phyloP scores from a whole-genome alignment of 2,329 filamentous ascomycete genomes.

The Fusarium verticillioides region DNA sequence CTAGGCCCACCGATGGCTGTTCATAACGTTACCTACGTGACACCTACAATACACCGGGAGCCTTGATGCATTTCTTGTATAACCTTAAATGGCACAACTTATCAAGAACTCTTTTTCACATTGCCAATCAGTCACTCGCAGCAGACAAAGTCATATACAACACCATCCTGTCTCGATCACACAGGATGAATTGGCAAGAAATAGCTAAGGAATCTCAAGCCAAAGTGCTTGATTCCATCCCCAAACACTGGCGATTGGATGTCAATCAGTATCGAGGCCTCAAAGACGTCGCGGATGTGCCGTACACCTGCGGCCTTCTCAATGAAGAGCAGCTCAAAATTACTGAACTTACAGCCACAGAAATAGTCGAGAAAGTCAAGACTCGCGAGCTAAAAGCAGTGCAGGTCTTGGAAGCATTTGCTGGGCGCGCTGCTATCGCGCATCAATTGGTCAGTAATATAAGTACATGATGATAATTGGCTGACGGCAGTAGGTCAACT shows the following conservation, averaged over 20 bases:
- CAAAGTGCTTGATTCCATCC: neutral
- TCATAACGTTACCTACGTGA: neutral
- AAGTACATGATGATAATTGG: accelerated
- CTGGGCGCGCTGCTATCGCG: neutral
- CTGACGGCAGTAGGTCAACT: neutral
- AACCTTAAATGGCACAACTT: neutral
- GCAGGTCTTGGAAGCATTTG: neutral
- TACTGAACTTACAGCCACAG: neutral
- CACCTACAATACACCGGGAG: neutral
- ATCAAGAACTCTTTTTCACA: accelerated
- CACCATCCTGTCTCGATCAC: accelerated
- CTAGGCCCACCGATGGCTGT: neutral
- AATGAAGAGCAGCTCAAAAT: neutral
- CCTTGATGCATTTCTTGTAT: too few species aligned
- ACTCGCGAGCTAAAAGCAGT: neutral
- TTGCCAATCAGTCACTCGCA: accelerated
- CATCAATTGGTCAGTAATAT: neutral
- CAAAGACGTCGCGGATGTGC: neutral
- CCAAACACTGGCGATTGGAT: neutral
- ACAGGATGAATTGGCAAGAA: neutral
- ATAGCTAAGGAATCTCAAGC: neutral
- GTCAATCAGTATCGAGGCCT: neutral
- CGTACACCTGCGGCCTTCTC: neutral
- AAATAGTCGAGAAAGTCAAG: neutral
- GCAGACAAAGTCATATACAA: neutral